Base-by-base conservation (phyloP, 768 basidiomycete genomes). In the Astraeus odoratus region DNA sequence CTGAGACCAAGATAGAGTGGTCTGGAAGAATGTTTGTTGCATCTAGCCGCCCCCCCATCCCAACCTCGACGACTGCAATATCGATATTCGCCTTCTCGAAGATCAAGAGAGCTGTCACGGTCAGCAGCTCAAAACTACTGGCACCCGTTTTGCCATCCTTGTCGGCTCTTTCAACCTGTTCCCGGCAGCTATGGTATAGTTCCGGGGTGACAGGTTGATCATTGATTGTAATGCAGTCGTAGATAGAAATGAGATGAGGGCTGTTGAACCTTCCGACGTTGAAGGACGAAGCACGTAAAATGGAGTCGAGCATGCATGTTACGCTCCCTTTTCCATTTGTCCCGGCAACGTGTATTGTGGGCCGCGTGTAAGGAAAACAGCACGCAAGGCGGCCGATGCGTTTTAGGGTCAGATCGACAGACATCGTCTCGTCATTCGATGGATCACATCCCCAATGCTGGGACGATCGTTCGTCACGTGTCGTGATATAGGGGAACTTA, bases 281-380 rank as follows among this genome's bases (percentile, higher is more conserved):
- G 42, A 86, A 69, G 0, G 70, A 64, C 5, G 82, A 73, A 5
- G 72, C 64, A 4, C 60, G 58, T 7, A 97, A 67, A 54, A 90
- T 85, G 34, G 89, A 89, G 0, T 88, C 78, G 9, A 96, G 62
- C 27, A 92, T 70, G 5, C 84, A 83, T 1, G 91, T 82, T 10
- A 95, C 90, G 53, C 89, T 94, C 27, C 96, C 96, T 64, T 98
- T 99, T 8, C 95, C 95, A 65, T 99, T 98, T 0, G 96, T 99
- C 0, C 96, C 96, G 7, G 92, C 82, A 46, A 98, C 75, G 57
- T 99, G 96, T 27, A 88, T 71, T 1, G 92, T 90, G 0, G 92
- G 95, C 2, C 88, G 75, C 0, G 72, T 78, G 57, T 86, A 84
- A 0, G 70, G 65, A 4, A 95, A 65, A 53, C 72, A 56, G 3